phyloP scores from a whole-genome alignment of 495 filamentous ascomycete genomes.

The Hypoxylon perforatum region DNA sequence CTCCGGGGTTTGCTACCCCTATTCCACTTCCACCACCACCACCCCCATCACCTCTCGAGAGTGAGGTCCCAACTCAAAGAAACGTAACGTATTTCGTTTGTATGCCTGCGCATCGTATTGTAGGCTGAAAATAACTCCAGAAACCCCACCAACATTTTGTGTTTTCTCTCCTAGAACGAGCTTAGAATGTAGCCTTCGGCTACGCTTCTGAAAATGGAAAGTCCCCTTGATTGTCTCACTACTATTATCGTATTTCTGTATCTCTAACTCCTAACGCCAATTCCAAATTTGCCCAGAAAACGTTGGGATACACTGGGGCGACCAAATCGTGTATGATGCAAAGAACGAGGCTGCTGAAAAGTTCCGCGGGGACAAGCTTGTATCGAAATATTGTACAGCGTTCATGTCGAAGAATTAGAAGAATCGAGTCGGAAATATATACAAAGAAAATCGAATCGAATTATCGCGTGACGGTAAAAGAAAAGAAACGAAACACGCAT shows the following conservation, averaged over 20 bases:
- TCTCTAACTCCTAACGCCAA: neutral
- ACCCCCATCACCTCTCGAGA: too few species aligned
- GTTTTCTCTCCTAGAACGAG: neutral
- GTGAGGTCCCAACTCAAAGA: neutral
- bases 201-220: neutral
- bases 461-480: neutral
- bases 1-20: too few species aligned
- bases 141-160: neutral
- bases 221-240: neutral
- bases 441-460: conserved; percentile 6
- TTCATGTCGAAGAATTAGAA: neutral
- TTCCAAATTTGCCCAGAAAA: neutral
- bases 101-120: neutral
- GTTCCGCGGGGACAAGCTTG: neutral
- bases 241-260: neutral
- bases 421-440: neutral
- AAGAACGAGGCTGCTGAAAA: neutral
- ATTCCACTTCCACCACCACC: too few species aligned
- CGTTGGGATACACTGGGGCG: neutral
- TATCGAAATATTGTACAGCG: neutral
- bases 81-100: neutral
- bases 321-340: neutral
- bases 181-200: neutral
- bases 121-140: neutral
- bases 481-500: too few species aligned